These are phyloP conservation scores for Epichloe festucae DNA, from an alignment of 2,329 filamentous ascomycete genomes.

Conservation along the genomic window DNA sequence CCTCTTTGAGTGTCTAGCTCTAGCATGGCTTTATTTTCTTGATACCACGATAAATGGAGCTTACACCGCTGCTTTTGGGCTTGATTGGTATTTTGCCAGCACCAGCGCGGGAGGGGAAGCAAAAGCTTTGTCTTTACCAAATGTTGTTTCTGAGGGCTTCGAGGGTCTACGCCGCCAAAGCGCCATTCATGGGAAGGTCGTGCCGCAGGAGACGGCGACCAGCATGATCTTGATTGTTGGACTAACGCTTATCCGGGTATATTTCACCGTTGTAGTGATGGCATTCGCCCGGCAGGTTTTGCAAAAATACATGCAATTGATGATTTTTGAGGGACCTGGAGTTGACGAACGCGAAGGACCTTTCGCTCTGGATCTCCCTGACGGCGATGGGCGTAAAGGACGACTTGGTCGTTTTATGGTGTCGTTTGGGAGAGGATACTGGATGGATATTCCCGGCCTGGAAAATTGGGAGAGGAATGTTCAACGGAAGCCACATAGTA, in stretches of 20 bases:
- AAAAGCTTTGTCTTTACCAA: conserved; percentile 11
- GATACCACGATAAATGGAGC: conserved; percentile 71
- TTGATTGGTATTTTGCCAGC: conserved; percentile 70
- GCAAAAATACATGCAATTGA: conserved; percentile 43
- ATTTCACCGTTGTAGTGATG: conserved; percentile 75
- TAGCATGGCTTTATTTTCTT: conserved; percentile 76
- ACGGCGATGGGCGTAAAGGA: conserved; percentile 68
- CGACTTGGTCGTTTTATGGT: conserved; percentile 71
- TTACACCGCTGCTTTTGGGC: conserved; percentile 71
- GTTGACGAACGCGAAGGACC: conserved; percentile 44
- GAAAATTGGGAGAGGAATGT: conserved; percentile 57
- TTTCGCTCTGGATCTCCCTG: conserved; percentile 56
- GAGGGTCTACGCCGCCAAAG: conserved; percentile 21
- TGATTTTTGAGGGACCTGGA: conserved; percentile 34
- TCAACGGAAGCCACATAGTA: conserved; percentile 38
- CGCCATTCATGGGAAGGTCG: conserved; percentile 21
- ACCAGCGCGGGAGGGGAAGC: conserved; percentile 29
- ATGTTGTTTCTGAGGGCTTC: conserved; percentile 20
- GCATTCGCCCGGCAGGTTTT: conserved; percentile 69
- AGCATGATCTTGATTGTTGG: conserved; percentile 65
- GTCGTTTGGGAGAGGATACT: conserved; percentile 60
- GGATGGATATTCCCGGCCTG: conserved; percentile 57
- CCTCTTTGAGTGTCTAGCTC: conserved; percentile 64
- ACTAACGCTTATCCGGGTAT: conserved; percentile 65
- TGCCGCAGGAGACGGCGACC: conserved; percentile 50